Base-by-base conservation (phyloP, 2,329 filamentous ascomycete genomes). In the Aaosphaeria arxii region DNA sequence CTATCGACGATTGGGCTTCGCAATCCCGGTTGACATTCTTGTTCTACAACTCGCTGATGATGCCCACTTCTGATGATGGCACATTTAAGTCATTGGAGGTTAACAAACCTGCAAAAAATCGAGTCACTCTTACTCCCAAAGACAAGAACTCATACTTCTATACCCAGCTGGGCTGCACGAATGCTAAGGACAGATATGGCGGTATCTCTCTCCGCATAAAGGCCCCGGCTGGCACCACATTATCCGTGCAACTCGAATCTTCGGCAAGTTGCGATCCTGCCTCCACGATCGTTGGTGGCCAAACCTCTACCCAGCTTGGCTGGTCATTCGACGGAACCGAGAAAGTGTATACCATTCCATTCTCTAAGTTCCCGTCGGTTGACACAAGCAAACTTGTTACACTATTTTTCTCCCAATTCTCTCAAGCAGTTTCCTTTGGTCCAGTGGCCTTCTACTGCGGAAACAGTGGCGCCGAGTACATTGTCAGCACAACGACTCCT, bases 1-100 rank as follows among this genome's bases (percentile, higher is more conserved):
- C 81, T 29, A 73, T 84, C 46, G 82, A 85, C 53, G 82, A 85
- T 67, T 85, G 79, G 75, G 74, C 73, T 46, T 84, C 81, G 6
- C 82, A 85, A 60, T 84, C 81, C 5, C 79, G 81, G 30, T 64
- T 84, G 45, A 82, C 78, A 1, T 85, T 85, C 64, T 66, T 85
- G 11, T 79, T 72, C 57, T 84, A 84, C 71, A 85, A 85, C 58
- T 74, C 81, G 35, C 70, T 84, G 67, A 68, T 78, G 2, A 69
- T 78, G 52, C 72, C 81, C 4, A 77, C 77, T 5, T 81, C 79
- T 32, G 79, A 83, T 52, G 82, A 84, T 60, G 76, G 67, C 2
- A 78, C 77, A 5, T 82, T 84, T 78, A 71, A 73, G 24, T 82
- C 79, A 1, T 67, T 83, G 28, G 77, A 81, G 9, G 79, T 83